These are phyloP conservation scores for Zalerion maritima DNA, from an alignment of 495 filamentous ascomycete species.

Conservation along the genomic window DNA sequence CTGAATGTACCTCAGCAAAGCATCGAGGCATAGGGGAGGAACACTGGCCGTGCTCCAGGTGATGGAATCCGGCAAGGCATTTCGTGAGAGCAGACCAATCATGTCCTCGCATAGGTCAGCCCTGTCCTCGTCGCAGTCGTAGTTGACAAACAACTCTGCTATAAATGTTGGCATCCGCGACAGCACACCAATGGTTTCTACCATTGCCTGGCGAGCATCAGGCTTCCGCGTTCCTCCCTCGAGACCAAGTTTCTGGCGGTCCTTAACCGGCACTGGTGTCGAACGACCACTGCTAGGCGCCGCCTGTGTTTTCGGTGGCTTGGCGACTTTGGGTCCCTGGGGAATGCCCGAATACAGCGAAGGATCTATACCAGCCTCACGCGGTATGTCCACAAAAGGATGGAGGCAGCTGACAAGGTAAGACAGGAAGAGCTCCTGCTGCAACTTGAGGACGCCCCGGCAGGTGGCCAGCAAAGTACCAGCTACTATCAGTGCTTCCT, in stretches of 20 bases:
- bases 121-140: slow-evolving; percentile 90
- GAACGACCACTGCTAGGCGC: slow-evolving; percentile 74
- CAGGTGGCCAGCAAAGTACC: slow-evolving; percentile 85
- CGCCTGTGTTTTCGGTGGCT: slow-evolving; percentile 61
- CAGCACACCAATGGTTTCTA: slow-evolving; percentile 85
- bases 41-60: slow-evolving; percentile 99
- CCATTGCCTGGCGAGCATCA: slow-evolving; percentile 94
- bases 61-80: slow-evolving; percentile 91
- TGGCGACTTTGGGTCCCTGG: slow-evolving; percentile 73
- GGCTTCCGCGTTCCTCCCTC: slow-evolving; percentile 87
- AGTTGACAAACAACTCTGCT: slow-evolving; percentile 93
- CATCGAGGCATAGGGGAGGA: slow-evolving; percentile 84
- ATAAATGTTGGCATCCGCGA: slow-evolving; percentile 87
- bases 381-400: slow-evolving; percentile 79
- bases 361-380: slow-evolving; percentile 80
- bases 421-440: slow-evolving; percentile 91
- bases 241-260: slow-evolving; percentile 82
- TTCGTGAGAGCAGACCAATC: slow-evolving; percentile 80
- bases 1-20: slow-evolving; percentile 78
- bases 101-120: slow-evolving; percentile 90
- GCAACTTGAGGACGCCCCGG: slow-evolving; percentile 81
- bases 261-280: slow-evolving; percentile 86
- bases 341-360: slow-evolving; percentile 87
- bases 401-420: slow-evolving; percentile 92
- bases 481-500: slow-evolving; percentile 81